Evolutionary conservation across 768 basidiomycete genomes (phyloP), one percentile per base, ranked within the genome.

Genomic region (Mycena maculata): DNA sequence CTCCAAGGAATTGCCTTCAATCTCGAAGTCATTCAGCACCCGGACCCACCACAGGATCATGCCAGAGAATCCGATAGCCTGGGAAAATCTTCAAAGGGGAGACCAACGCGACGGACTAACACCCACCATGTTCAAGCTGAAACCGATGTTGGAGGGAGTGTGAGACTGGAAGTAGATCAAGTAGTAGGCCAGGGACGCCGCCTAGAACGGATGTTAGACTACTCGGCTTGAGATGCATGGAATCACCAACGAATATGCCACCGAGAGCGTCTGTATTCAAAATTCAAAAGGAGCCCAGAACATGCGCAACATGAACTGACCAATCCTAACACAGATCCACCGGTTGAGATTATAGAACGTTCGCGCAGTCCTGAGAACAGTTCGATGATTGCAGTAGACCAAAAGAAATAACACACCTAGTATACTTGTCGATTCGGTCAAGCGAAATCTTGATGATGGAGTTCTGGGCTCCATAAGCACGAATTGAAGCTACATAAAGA

Each of bases 381-480:
- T 7, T 48, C 2, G 30, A 44, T 49, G 56, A n/a, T 15, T 25
- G 38, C 25, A 4, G 2, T 16, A 16, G 12, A 7, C 10, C 22
- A 16, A 13, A 22, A 7, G 47, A 45, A 45, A 23, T n/a, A 12
- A 47, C 22, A n/a, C 23, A 59, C 64, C 65, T 74, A 13, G 76
- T 75, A 53, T 80, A 86, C 52, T 77, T 78, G 70, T 87, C 81
- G 27, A 86, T 81, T 8, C 83, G 77, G 27, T 75, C 66, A 23
- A 80, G 71, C 8, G 82, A 78, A 58, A 81, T 76, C 61, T 45
- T 52, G 63, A 70, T 77, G 76, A 76, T 84, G 18, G 74, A 65
- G 23, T 75, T 74, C 71, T 86, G 78, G 15, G 85, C 85, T 2
- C 82, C 81, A 68, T 85, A 88, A 0, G 86, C 86, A 22, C 86